Conservation (phyloP, 768 basidiomycete species). For the Artomyces pyxidatus region DNA sequence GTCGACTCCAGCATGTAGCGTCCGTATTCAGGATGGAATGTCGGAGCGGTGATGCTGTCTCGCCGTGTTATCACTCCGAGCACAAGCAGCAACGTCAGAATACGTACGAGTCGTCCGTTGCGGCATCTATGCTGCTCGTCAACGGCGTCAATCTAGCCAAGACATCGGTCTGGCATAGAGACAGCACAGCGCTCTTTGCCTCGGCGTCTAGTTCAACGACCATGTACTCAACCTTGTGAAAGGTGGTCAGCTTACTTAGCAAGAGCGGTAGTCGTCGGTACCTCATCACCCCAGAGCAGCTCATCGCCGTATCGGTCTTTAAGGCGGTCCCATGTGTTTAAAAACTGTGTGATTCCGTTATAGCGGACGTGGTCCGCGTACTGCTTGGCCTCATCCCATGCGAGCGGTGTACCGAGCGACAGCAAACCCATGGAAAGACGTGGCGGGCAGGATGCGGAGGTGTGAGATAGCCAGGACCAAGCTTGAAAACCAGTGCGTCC, state of each 20-base stretch:
- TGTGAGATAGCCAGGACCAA: too few relatives aligned
- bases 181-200: slow-evolving; percentile 75
- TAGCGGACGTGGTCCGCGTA: slow-evolving; percentile 83
- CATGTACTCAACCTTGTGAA: slow-evolving; percentile 86
- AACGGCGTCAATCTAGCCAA: slow-evolving; percentile 67
- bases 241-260: not conserved
- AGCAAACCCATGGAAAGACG: slow-evolving; percentile 91
- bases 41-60: slow-evolving; percentile 36
- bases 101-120: slow-evolving; percentile 53
- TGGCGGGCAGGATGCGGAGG: not conserved
- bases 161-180: slow-evolving; percentile 93
- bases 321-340: slow-evolving; percentile 86
- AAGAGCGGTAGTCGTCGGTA: slow-evolving; percentile 23
- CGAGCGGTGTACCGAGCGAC: slow-evolving; percentile 84
- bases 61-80: not conserved
- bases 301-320: slow-evolving; percentile 90
- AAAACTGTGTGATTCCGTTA: slow-evolving; percentile 93
- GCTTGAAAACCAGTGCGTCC: too few relatives aligned
- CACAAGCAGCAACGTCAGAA: not conserved
- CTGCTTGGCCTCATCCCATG: slow-evolving; percentile 85
- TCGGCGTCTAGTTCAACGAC: slow-evolving; percentile 79
- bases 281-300: slow-evolving; percentile 98
- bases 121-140: slow-evolving; percentile 55
- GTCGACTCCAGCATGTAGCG: slow-evolving; percentile 98
- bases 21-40: slow-evolving; percentile 97